These are phyloP conservation scores for Alternaria consortialis DNA, from an alignment of 2,329 filamentous ascomycete genomes.

Conservation along the genomic window DNA sequence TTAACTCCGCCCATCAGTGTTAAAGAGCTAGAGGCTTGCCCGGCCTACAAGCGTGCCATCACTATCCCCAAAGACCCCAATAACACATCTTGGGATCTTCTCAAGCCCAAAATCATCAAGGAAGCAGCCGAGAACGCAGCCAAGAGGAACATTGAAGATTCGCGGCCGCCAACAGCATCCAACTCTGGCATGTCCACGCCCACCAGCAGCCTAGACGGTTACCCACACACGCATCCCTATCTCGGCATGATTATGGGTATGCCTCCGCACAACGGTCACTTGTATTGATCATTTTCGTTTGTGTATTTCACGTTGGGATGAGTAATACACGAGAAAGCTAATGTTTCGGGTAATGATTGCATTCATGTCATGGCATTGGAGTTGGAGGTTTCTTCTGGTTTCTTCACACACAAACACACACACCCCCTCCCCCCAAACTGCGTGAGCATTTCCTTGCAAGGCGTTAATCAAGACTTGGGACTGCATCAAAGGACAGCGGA, in stretches of 20 bases:
- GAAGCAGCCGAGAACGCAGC: slow-evolving; percentile 38
- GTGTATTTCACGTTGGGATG: slow-evolving; percentile 7
- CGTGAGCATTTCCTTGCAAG: slow-evolving; percentile 20
- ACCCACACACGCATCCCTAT: slow-evolving; percentile 23
- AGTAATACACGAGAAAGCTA: not conserved
- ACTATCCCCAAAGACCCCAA: slow-evolving; percentile 52
- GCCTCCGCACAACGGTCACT: slow-evolving; percentile 15
- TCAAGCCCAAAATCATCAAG: slow-evolving; percentile 49
- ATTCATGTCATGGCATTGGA: slow-evolving; percentile 22
- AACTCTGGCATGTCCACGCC: slow-evolving; percentile 35
- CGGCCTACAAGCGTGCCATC: slow-evolving; percentile 51
- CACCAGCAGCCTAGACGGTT: slow-evolving; percentile 19
- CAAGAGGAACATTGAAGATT: slow-evolving; percentile 15
- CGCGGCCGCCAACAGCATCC: slow-evolving; percentile 22
- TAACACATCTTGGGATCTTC: slow-evolving; percentile 47
- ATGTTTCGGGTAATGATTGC: slow-evolving; percentile 21
- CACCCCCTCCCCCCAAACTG: not conserved
- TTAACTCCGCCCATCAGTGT: slow-evolving; percentile 49
- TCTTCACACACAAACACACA: not conserved
- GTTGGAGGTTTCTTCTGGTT: slow-evolving; percentile 2
- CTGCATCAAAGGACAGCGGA: slow-evolving; percentile 2
- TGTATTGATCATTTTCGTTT: slow-evolving; percentile 22
- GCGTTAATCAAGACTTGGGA: slow-evolving; percentile 19
- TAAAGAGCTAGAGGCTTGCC: slow-evolving; percentile 49
- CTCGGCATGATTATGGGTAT: slow-evolving; percentile 16